These are phyloP conservation scores for Rhodotorula sp. DNA, from an alignment of 1,284 basidiomycete genomes.

Conservation along the genomic window DNA sequence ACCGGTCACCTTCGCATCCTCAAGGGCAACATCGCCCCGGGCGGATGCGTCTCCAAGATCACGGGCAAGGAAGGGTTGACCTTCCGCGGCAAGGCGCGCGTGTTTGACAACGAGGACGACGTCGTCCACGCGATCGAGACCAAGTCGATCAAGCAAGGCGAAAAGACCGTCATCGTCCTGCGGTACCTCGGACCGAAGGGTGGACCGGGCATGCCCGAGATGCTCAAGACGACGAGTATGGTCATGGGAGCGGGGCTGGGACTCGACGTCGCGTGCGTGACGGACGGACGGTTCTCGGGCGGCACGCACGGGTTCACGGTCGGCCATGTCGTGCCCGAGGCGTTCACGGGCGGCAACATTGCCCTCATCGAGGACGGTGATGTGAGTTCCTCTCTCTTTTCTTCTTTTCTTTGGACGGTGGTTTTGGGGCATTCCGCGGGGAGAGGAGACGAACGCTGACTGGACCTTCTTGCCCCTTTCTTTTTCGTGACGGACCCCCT, in stretches of 20 bases:
- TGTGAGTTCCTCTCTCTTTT: slow-evolving; percentile 50
- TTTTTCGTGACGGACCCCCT: background rate
- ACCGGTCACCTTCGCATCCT: slow-evolving; percentile 87
- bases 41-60: slow-evolving; percentile 89
- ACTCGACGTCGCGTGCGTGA: slow-evolving; percentile 85
- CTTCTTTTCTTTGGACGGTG: background rate
- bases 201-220: slow-evolving; percentile 91
- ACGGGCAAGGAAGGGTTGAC: slow-evolving; percentile 90
- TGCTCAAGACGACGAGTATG: slow-evolving; percentile 89
- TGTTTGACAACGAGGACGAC: slow-evolving; percentile 73
- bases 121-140: slow-evolving; percentile 80
- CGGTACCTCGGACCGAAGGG: slow-evolving; percentile 86
- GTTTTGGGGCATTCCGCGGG: no score
- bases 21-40: slow-evolving; percentile 84
- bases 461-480: background rate
- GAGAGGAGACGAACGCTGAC: background rate
- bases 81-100: slow-evolving; percentile 81
- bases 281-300: slow-evolving; percentile 94
- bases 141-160: slow-evolving; percentile 80
- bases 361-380: slow-evolving; percentile 86
- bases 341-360: slow-evolving; percentile 75
- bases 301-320: slow-evolving; percentile 88
- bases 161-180: slow-evolving; percentile 81
- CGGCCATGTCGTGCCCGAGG: slow-evolving; percentile 79
- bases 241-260: slow-evolving; percentile 91